Base-by-base conservation (phyloP, 345 rosid genomes). In the Linum trigynum region DNA sequence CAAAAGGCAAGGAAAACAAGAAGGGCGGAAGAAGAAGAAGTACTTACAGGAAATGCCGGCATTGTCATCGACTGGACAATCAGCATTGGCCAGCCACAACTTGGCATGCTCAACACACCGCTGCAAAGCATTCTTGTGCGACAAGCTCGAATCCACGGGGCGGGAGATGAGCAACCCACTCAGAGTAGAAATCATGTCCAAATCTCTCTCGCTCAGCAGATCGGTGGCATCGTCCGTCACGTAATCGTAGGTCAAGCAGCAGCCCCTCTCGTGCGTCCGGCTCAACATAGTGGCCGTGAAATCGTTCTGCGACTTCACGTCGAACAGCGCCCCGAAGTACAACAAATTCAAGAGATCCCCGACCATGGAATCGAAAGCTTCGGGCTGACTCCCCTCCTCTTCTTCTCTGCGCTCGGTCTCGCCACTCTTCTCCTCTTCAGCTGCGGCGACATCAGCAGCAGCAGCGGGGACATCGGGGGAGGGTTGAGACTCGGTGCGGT, bases 191-290 rank as follows among this genome's bases (percentile, higher is more conserved):
- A 94, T 82, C 75, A 73, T 55, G 77, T 88, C 96, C 84, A 94
- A 78, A 75, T 94, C 99, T 41, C 67, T 65, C 76, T 94, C 99
- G 11, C 88, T 78, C 5, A 94, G 89, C 69, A 83, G 81, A 85
- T 88, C 97, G 65, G 92, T 85, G 10, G 85, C 89, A n/a, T 95
- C 97, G 53, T 95, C 99, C 5, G 97, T 85, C 3, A 95, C 97
- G 32, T 77, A 76, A 73, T 95, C 99, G 62, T 95, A 95, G 35
- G 90, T 80, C 87, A 91, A 78, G 77, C 99, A 95, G 67, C 90
- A 89, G 0, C 90, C 87, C 41, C 97, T 76, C 86, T 91, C 99
- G 65, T 88, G 95, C 2, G 87, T 87, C 78, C 92, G 80, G 42
- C 91, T 85, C 75, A 86, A 68, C 92, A 87, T 87, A 61, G 81